Evolutionary conservation across 1,284 basidiomycete genomes (phyloP).

Genomic region (Ceratobasidium sp.): DNA sequence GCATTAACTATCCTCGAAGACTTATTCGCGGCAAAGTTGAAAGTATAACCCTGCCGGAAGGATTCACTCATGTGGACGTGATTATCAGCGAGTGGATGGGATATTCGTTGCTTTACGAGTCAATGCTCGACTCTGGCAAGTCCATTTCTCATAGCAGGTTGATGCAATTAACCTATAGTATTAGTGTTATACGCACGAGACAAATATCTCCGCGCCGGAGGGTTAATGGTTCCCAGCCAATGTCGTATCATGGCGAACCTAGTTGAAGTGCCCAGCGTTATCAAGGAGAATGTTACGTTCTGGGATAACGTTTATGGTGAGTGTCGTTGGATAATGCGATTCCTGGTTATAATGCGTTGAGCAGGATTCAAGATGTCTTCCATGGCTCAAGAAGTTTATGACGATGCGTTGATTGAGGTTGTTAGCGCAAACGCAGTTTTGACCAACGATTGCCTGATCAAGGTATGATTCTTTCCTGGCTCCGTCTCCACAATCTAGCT

Average conservation of each 20-base stretch:
- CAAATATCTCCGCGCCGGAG: slow-evolving; percentile 55
- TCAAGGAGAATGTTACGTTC: slow-evolving; percentile 85
- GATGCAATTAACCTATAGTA: not conserved
- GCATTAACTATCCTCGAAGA: slow-evolving; percentile 55
- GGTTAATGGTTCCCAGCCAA: slow-evolving; percentile 94
- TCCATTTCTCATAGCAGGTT: not conserved
- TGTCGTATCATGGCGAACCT: slow-evolving; percentile 87
- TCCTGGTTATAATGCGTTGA: slow-evolving; percentile 1
- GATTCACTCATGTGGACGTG: slow-evolving; percentile 84
- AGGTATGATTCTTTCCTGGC: slow-evolving; percentile 61
- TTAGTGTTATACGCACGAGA: slow-evolving; percentile 31
- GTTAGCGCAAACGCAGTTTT: slow-evolving; percentile 77
- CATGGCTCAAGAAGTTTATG: slow-evolving; percentile 78
- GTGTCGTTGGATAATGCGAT: slow-evolving; percentile 48
- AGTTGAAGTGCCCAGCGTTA: slow-evolving; percentile 79
- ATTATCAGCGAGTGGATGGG: slow-evolving; percentile 99
- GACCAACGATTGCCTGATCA: slow-evolving; percentile 75
- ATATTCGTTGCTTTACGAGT: slow-evolving; percentile 92
- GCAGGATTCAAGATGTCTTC: slow-evolving; percentile 85
- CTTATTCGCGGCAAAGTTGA: slow-evolving; percentile 92
- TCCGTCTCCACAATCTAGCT: not conserved
- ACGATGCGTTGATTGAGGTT: slow-evolving; percentile 86
- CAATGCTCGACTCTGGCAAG: slow-evolving; percentile 90
- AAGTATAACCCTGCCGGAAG: slow-evolving; percentile 78
- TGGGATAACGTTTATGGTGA: slow-evolving; percentile 93